Evolutionary conservation across 768 basidiomycete genomes (phyloP), one percentile per base, ranked within the genome.

Genomic region (Amanita pallidorosea): DNA sequence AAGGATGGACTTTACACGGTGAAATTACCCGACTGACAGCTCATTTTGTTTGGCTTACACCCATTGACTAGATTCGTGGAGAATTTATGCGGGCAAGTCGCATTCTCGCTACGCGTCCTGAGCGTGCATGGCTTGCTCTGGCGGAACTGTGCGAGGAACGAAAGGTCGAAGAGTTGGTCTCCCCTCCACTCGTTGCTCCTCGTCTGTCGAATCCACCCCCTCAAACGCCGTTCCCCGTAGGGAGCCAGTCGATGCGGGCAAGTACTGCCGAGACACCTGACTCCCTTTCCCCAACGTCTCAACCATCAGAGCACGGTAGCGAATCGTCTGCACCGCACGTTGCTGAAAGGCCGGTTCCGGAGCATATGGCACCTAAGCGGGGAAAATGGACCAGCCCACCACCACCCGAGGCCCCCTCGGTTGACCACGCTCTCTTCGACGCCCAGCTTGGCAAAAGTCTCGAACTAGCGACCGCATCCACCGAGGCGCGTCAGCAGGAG

Each of bases 61-160:
- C 52, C 15, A 7, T 36, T 38, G 27, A 41, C 7, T 57, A 97
- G 94, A 93, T 99, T 61, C 93, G 95, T 12, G 94, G 95, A 7
- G 95, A 98, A 69, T 95, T 99, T 65, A 95, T 95, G 90, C 85
- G 95, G 33, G 95, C 94, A 4, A 83, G 85, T 20, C 77, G 92
- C 50, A 88, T 98, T 51, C 72, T 99, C 31, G 74, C 82, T 9
- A 70, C 74, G 55, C 84, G 85, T 27, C 90, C 88, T 1, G 86
- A 87, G 49, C 82, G 88, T 45, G 89, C 88, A 7, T 79, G 87
- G 29, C 66, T 85, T 17, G 87, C 89, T 4, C 73, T 98, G 15
- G 82, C 92, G 1, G 86, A 93, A 57, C 79, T 99, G 11, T 96
- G 94, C 59, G 89, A 92, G 60, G 94, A 97, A 64, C 83, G 91